Percentiles rank a stretch among this genome's conserved stretches.
phyloP scores from a whole-genome alignment of 2,329 filamentous ascomycete species.

The Calonectria pteridis region DNA sequence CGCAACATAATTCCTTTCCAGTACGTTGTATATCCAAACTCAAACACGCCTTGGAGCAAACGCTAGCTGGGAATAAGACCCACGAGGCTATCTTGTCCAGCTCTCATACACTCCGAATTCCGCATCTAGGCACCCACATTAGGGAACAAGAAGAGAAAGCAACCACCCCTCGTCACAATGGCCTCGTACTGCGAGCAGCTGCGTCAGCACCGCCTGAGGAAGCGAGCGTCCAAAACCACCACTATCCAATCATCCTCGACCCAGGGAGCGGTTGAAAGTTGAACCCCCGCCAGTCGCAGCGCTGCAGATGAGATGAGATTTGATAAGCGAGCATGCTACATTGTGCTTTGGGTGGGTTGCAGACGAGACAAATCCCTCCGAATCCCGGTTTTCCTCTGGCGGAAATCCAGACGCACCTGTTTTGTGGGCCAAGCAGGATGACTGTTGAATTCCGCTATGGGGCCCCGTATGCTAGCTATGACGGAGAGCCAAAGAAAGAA shows the following conservation, averaged over 20 bases:
- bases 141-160: not conserved
- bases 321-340: conserved; percentile 6
- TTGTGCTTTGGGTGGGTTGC: not conserved
- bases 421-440: not conserved
- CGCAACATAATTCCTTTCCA: not conserved
- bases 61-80: not conserved
- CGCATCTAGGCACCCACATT: not conserved
- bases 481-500: not conserved
- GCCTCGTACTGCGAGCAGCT: not conserved
- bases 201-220: not conserved
- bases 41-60: not conserved
- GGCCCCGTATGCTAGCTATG: not conserved
- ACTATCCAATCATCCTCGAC: not conserved
- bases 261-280: not conserved
- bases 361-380: not conserved
- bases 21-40: not conserved
- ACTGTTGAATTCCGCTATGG: conserved; percentile 1
- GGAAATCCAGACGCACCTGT: not conserved
- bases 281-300: not conserved
- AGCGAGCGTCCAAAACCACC: not conserved
- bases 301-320: conserved; percentile 16
- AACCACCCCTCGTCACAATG: not conserved
- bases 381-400: not conserved
- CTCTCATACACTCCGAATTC: not conserved
- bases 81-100: not conserved